A percentile compares a stretch with the other conserved stretches of the same genome.
phyloP scores from a whole-genome alignment of 75 land plant species.

The Selaginella moellendorffii region DNA sequence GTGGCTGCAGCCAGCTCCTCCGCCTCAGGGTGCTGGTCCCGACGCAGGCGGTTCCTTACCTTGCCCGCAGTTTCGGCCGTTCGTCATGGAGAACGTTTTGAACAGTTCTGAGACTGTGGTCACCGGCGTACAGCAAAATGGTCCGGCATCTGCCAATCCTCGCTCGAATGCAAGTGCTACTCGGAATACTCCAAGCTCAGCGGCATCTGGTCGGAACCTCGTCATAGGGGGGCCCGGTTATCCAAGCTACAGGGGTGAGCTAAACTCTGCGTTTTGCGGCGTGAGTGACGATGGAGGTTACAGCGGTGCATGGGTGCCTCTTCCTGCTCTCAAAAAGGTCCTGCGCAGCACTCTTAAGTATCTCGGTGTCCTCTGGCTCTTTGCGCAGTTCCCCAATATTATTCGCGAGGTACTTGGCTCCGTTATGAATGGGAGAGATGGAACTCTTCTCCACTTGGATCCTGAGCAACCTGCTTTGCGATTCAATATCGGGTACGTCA shows the following conservation, averaged over 20 bases:
- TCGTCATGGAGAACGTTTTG: conserved; percentile 96
- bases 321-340: conserved; percentile 91
- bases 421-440: conserved; percentile 73
- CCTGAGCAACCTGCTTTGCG: conserved; percentile 97
- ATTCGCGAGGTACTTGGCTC: conserved; percentile 75
- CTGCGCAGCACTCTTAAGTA: conserved; percentile 80
- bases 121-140: conserved; percentile 5
- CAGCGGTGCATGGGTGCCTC: conserved; percentile 99
- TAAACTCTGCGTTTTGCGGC: conserved; percentile 83
- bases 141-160: not conserved
- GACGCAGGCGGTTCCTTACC: conserved; percentile 81
- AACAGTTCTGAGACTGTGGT: conserved; percentile 36
- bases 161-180: no score
- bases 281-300: conserved; percentile 99
- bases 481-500: conserved; percentile 83
- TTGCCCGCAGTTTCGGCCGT: conserved; percentile 97
- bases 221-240: conserved; percentile 43
- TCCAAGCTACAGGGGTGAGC: conserved; percentile 41
- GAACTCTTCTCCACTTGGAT: conserved; percentile 79
- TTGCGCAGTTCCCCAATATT: conserved; percentile 91
- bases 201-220: conserved; percentile 33
- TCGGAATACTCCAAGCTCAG: no score
- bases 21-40: conserved; percentile 61
- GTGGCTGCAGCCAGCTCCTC: conserved; percentile 99
- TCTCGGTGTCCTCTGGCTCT: conserved; percentile 93